These are phyloP conservation scores for Geotrichum carabidarum DNA, from an alignment of 1,139 yeast species.

Conservation along the genomic window DNA sequence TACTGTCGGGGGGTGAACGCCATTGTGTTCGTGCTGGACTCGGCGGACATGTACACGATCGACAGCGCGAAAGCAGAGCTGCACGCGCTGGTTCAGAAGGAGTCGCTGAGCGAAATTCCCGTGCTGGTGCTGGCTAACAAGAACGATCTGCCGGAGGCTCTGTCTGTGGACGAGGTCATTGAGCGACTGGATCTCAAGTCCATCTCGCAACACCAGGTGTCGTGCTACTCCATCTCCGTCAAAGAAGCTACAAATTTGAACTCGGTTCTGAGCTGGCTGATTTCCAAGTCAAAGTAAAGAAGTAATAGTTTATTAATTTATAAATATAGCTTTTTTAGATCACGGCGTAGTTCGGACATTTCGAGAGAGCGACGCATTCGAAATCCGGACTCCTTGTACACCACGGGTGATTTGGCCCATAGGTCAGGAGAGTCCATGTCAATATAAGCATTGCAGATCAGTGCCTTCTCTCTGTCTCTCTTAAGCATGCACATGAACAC, in stretches of 20 bases:
- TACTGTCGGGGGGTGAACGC: constrained; percentile 41
- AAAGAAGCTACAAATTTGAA: constrained; percentile 38
- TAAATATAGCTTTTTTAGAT: neutral
- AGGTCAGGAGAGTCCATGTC: constrained; percentile 7
- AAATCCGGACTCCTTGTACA: too few species aligned
- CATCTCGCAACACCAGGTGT: constrained; percentile 36
- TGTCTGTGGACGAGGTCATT: constrained; percentile 36
- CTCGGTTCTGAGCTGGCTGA: constrained; percentile 39
- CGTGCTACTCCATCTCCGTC: constrained; percentile 41
- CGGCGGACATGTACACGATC: constrained; percentile 35
- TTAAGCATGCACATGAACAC: neutral
- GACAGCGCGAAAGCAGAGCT: constrained; percentile 35
- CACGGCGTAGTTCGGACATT: too few species aligned
- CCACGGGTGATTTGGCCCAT: too few species aligned
- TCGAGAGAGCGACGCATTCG: too few species aligned
- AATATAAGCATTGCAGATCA: constrained; percentile 8
- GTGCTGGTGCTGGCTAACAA: constrained; percentile 39
- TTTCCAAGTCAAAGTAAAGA: constrained; percentile 27
- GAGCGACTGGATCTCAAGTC: constrained; percentile 33
- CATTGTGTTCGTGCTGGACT: constrained; percentile 39
- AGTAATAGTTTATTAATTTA: neutral
- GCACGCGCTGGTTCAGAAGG: constrained; percentile 33
- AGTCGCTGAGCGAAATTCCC: constrained; percentile 37
- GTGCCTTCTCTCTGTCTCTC: neutral
- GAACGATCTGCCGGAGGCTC: constrained; percentile 36